These are phyloP conservation scores for Yamadazyma akitaensis DNA, from an alignment of 805 yeast species.

Conservation along the genomic window DNA sequence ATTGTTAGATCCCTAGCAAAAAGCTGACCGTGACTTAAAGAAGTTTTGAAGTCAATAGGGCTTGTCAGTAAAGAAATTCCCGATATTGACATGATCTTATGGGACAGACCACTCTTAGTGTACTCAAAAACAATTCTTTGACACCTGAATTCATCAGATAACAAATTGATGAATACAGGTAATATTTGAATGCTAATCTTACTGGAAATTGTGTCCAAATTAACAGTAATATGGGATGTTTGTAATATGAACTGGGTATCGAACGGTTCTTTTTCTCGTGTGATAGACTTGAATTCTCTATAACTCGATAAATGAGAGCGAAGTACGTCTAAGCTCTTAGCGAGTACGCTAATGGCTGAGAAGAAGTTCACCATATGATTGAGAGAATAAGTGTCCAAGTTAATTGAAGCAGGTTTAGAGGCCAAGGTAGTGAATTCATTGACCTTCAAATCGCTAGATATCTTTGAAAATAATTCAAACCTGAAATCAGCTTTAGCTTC, in stretches of 20 bases:
- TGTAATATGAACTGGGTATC: constrained; percentile 32
- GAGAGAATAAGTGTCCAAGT: constrained; percentile 7
- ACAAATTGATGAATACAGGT: constrained; percentile 45
- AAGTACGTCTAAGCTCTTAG: neutral
- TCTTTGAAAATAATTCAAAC: constrained; percentile 42
- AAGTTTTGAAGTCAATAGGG: constrained; percentile 23
- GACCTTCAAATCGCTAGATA: constrained; percentile 10
- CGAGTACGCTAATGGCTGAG: neutral
- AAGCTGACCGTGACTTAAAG: constrained; percentile 14
- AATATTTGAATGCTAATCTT: constrained; percentile 27
- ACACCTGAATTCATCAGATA: constrained; percentile 28
- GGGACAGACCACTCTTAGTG: neutral
- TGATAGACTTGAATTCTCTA: neutral
- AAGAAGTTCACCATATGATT: constrained; percentile 4
- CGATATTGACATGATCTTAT: constrained; percentile 19
- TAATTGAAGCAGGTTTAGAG: constrained; percentile 11
- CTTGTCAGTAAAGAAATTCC: constrained; percentile 25
- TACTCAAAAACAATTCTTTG: constrained; percentile 17
- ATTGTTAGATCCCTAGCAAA: constrained; percentile 19
- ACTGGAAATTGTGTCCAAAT: constrained; percentile 17
- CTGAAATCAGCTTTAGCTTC: constrained; percentile 46
- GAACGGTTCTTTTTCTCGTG: neutral
- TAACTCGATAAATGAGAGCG: constrained; percentile 4
- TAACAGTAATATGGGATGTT: constrained; percentile 34
- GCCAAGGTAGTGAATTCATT: constrained; percentile 13